Evolutionary conservation across 805 yeast genomes (phyloP).

Genomic region (Nakazawaea sp.): DNA sequence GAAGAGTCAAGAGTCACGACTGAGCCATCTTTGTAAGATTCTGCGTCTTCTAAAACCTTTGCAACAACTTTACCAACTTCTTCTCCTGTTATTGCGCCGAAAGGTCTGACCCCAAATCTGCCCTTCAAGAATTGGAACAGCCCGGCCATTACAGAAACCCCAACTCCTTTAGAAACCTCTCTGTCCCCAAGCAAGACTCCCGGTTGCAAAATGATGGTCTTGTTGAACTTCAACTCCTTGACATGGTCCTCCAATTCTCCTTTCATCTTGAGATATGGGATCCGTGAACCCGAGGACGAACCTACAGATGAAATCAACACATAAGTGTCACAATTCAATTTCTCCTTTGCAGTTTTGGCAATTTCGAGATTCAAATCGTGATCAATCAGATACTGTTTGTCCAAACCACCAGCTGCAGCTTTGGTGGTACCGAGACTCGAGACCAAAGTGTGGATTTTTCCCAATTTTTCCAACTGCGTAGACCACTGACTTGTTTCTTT

Average conservation of each 20-base stretch:
- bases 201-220: slow-evolving; percentile 71
- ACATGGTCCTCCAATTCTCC: slow-evolving; percentile 73
- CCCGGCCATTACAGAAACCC: slow-evolving; percentile 23
- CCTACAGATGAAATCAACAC: slow-evolving; percentile 63
- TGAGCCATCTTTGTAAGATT: slow-evolving; percentile 6
- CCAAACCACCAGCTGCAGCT: slow-evolving; percentile 66
- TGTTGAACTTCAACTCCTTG: slow-evolving; percentile 55
- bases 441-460: slow-evolving; percentile 37
- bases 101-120: slow-evolving; percentile 23
- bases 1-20: slow-evolving; percentile 34
- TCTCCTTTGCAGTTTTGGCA: slow-evolving; percentile 67
- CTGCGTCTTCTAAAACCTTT: slow-evolving; percentile 12
- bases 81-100: slow-evolving; percentile 48
- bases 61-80: slow-evolving; percentile 61
- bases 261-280: slow-evolving; percentile 61
- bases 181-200: slow-evolving; percentile 69
- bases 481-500: slow-evolving; percentile 47
- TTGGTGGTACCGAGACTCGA: slow-evolving; percentile 74
- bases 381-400: slow-evolving; percentile 64
- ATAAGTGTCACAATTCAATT: slow-evolving; percentile 55
- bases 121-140: slow-evolving; percentile 27
- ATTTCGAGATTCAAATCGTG: slow-evolving; percentile 61
- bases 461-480: slow-evolving; percentile 23
- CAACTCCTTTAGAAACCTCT: slow-evolving; percentile 30
- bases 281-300: slow-evolving; percentile 49